Base-by-base conservation (phyloP, 1,284 basidiomycete genomes). In the Tylopilus sp. region DNA sequence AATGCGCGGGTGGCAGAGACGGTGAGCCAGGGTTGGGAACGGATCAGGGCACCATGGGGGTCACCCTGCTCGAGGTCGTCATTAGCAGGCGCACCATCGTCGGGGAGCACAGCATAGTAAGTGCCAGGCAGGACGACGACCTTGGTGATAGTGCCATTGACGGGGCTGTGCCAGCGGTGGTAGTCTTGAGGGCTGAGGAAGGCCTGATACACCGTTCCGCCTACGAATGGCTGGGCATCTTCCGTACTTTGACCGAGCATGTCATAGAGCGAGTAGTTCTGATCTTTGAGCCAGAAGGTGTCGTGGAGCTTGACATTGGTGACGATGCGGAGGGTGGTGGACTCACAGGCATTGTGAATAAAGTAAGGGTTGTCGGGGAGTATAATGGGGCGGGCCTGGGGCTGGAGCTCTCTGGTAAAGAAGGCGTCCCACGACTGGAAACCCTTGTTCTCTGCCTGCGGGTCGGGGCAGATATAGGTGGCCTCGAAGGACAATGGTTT, bases 101-200 rank as follows among this genome's bases (percentile, higher is more conserved):
- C 61, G 3, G 59, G 60, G 15, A 63, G 40, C 55, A 33, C 65
- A 19, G 75, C 77, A 54, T 73, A 84, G 65, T 83, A 84, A 0
- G 80, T 77, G 5, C 83, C 83, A 5, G 72, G 68, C 4, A 82
- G 62, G 8, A 72, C 50, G 7, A 71, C 69, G 4, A 70, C 67
- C 52, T 79, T 77, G 28, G 13, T 26, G 43, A 35, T 7, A 24
- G 32, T 45, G 20, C 43, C 28, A 6, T 39, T 36, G 19, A 36
- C 43, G 37, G 82, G 83, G 26, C 72, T 67, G 59, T 79, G 76
- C 81, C 80, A 83, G 42, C 81, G 77, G 56, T 84, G 82, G 60
- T 81, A 85, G 20, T 73, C 71, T 5, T 68, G 53, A 0, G 79
- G 70, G 29, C 67, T 70, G 44, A 85, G 74, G 70, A 78, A 83